Evolutionary conservation across 2,329 filamentous ascomycete species (phyloP), one percentile per base, ranked within the genome.

Genomic region (Lachnellula hyalina): DNA sequence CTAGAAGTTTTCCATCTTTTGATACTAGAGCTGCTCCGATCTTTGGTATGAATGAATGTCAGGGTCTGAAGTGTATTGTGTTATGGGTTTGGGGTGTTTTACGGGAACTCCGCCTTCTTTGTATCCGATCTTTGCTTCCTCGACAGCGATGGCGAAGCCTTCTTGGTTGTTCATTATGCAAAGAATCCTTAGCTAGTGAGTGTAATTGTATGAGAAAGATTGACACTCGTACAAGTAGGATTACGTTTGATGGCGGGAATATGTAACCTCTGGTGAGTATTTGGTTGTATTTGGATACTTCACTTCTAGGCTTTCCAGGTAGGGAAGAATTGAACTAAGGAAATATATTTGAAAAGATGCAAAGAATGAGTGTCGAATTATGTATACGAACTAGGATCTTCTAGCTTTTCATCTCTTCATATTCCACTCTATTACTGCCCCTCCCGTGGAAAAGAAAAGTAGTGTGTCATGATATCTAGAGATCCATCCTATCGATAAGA

Each of bases 1-100:
- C 87, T 4, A 91, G 75, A 41, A 91, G 81, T 59, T 77, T 83
- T 57, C 88, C 88, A 62, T 89, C 81, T 54, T 79, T 79, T 40
- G 82, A 80, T n/a, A 91, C 79, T 25, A 92, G 75, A 17, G 74
- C 77, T 15, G 78, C 77, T 41, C 78, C 78, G 53, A 81, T 80
- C 76, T 78, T 58, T 38, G 11, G 38, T n/a, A 17, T 25, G 46
- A 23, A 40, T 15, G 46, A 23, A 36, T 17, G 17, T 21, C 2
- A 44, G 38, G 17, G 8, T 44, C 14, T 17, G 8, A 21, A 21
- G 19, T 5, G 17, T 5, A 11, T 41, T 17, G 17, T 3, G 38
- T 41, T 1, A 19, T 19, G 17, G 41, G 14, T 14, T 8, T n/a
- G 21, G 52, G 49, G 15, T 41, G 15, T 56, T 72, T 56, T 68